Base-by-base conservation (phyloP, 345 rosid genomes). In the Citropsis articulata region DNA sequence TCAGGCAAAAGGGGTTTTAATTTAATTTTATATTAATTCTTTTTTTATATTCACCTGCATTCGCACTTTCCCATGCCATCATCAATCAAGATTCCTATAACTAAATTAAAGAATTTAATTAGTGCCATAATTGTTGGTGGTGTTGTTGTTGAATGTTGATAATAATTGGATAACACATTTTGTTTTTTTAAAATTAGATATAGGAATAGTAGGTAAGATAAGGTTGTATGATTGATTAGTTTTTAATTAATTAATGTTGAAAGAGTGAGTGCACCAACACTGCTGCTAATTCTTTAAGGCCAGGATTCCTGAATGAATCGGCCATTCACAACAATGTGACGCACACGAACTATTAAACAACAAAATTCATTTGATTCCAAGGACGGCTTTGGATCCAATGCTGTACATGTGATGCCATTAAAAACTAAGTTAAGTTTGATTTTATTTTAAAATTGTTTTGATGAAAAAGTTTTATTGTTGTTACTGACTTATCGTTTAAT, bases 161-260 rank as follows among this genome's bases (percentile, higher is more conserved):
- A 8, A 6, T 14, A 72, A 35, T 33, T 10, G 30, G 63, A 71
- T 55, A 30, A 31, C 28, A 18, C 57, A 18, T 18, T 18, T 53
- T 8, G 0, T 50, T 13, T 53, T 14, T 48, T 3, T 4, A 0
- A 18, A 18, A 50, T 25, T 45, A 16, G 69, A 62, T 65, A 31
- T n/a, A 65, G 64, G 57, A 50, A 75, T 31, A 65, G 78, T 65
- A 22, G 71, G 78, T 65, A 48, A 69, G 59, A 45, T 75, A 75
- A 75, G 78, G 71, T 31, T 48, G 71, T 30, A 48, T 48, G 60
- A 75, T 75, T 65, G 77, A 61, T n/a, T 61, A 14, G 53, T 61
- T 60, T 72, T 28, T 50, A 9, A 3, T 53, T 60, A 31, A 35
- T 38, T 13, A 25, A 28, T 73, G 59, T 21, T 21, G 45, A 24